Evolutionary conservation across 2,329 filamentous ascomycete genomes (phyloP).

Genomic region (Cordyceps pruinosa): DNA sequence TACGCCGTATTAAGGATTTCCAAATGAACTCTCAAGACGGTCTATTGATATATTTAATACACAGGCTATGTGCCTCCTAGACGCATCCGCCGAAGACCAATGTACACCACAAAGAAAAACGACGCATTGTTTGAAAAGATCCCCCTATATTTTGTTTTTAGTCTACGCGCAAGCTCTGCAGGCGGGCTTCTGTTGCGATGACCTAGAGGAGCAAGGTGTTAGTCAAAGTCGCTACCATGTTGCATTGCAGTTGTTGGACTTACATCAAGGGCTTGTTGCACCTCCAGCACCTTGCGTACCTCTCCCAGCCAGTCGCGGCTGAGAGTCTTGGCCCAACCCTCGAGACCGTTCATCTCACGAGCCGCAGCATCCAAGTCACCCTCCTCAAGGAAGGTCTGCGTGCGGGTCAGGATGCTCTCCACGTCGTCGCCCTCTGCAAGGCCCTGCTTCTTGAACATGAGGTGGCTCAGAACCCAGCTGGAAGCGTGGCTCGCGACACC

Average conservation of each 20-base stretch:
- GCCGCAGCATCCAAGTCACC: conserved; percentile 87
- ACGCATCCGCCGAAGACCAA: conserved; percentile 20
- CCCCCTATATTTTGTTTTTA: conserved; percentile 41
- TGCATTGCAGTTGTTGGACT: conserved; percentile 32
- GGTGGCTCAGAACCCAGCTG: conserved; percentile 81
- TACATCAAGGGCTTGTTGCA: conserved; percentile 92
- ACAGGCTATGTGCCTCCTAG: conserved; percentile 24
- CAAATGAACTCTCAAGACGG: conserved; percentile 10
- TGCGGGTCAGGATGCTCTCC: conserved; percentile 84
- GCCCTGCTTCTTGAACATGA: conserved; percentile 92
- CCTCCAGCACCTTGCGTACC: conserved; percentile 86
- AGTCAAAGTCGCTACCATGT: conserved; percentile 15
- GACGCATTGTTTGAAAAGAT: conserved; percentile 13
- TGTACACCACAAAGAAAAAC: conserved; percentile 33
- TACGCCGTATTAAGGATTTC: background rate
- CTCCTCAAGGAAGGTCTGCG: conserved; percentile 86
- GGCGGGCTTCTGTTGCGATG: conserved; percentile 80
- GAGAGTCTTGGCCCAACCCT: conserved; percentile 92
- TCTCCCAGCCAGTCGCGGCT: conserved; percentile 91
- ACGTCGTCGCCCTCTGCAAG: conserved; percentile 81
- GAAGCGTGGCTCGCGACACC: conserved; percentile 92
- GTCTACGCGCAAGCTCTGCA: conserved; percentile 81
- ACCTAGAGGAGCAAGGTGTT: conserved; percentile 50
- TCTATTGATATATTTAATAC: conserved; percentile 30
- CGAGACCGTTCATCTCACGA: conserved; percentile 86